Base-by-base conservation (phyloP, 2,329 filamentous ascomycete species). In the Colletotrichum sp. region DNA sequence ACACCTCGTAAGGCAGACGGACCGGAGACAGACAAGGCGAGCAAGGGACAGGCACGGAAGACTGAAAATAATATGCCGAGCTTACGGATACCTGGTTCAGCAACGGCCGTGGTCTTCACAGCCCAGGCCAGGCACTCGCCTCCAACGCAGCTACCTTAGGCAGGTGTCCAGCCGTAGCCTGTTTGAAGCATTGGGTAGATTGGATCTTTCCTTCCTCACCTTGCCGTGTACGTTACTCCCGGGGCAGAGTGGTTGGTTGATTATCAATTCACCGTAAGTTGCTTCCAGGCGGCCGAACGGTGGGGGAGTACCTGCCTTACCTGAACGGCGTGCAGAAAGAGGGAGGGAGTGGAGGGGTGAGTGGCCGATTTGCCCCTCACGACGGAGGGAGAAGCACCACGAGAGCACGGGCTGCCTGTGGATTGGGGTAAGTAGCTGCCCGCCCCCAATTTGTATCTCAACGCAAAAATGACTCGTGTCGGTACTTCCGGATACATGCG, bases 261-360 rank as follows among this genome's bases (percentile, higher is more conserved):
- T 77, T 73, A 77, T 73, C 76, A 73, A 77, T 77, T 60, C 60
- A 59, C 63, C 62, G 57, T 67, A 75, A 63, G 55, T 69, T 66
- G 52, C 30, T 55, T 30, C 55, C 59, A 59, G 24, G 52, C 62
- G 52, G 36, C 24, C 62, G 44, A 72, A 72, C 55, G 55, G 55
- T 68, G 70, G 72, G 60, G 60, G 64, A 55, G 59, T 71, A 30
- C 72, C 60, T 69, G 44, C 44, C 44, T 52, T 52, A 13, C 44
- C 44, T 52, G 44, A 52, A 52, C 44, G 44, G 44, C 44, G n/a
- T 52, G 44, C 44, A 13, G 44, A 1, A 12, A 67, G 66, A 32
- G 72, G 75, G 39, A 60, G 55, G 55, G 67, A 69, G 28, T 63
- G 60, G 64, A 59, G 44, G 64, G 26, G 55, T 34, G 59, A 59